A percentile compares a stretch with the other conserved stretches of the same genome.
These are phyloP conservation scores for Venturia asperata DNA, from an alignment of 2,329 filamentous ascomycete genomes.

Conservation along the genomic window DNA sequence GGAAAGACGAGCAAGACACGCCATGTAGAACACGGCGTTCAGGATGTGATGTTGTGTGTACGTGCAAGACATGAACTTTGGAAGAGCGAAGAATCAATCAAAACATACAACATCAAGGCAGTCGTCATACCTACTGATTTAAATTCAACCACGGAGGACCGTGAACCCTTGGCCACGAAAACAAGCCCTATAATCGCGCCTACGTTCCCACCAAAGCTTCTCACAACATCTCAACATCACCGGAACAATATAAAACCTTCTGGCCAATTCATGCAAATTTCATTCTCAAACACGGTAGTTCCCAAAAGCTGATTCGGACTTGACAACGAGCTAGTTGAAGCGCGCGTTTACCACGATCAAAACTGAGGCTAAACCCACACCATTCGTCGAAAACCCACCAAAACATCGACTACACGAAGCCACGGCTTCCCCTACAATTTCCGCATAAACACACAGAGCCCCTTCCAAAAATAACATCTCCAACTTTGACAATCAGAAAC, in stretches of 20 bases:
- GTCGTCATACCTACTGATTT: too few species aligned
- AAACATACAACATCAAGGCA: neutral
- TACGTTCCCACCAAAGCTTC: too few species aligned
- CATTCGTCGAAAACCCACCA: neutral
- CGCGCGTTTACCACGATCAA: neutral
- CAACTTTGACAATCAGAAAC: neutral
- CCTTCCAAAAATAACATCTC: neutral
- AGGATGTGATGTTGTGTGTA: neutral
- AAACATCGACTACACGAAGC: neutral
- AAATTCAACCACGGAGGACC: too few species aligned
- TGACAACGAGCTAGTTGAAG: neutral
- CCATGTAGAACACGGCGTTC: slow-evolving; percentile 15
- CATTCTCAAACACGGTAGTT: too few species aligned
- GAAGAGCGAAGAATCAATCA: neutral
- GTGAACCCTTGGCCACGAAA: too few species aligned
- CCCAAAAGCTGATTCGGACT: too few species aligned
- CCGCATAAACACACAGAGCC: neutral
- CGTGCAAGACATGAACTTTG: neutral
- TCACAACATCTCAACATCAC: too few species aligned
- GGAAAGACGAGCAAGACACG: neutral
- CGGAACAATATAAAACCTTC: too few species aligned
- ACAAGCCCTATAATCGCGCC: too few species aligned
- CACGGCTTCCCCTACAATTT: neutral
- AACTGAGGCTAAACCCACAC: neutral
- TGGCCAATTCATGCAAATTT: too few species aligned